phyloP scores from a whole-genome alignment of 1,284 basidiomycete genomes.

The Mycosarcoma mackinlayi region DNA sequence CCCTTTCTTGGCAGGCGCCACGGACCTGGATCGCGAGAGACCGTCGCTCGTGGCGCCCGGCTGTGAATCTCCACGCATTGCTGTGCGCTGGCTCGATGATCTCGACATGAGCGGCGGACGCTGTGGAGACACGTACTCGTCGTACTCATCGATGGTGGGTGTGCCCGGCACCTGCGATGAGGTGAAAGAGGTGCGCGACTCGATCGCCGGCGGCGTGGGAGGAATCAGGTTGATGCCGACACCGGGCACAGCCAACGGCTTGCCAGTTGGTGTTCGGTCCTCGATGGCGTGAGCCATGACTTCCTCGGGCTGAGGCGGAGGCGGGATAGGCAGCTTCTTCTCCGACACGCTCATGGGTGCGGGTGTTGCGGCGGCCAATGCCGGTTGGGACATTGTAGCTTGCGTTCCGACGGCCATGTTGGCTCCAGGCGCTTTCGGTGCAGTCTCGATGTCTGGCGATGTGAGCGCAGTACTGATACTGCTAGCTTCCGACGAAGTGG shows the following conservation, averaged over 20 bases:
- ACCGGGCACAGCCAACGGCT: slow-evolving; percentile 18
- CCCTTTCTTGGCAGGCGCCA: slow-evolving; percentile 32
- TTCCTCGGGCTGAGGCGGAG: slow-evolving; percentile 37
- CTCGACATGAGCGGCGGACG: slow-evolving; percentile 40
- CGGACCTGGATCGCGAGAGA: slow-evolving; percentile 37
- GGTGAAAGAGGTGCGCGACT: slow-evolving; percentile 38
- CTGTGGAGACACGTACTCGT: slow-evolving; percentile 18
- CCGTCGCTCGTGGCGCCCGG: slow-evolving; percentile 5
- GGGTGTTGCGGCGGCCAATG: slow-evolving; percentile 5
- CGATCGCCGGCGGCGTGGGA: slow-evolving; percentile 60
- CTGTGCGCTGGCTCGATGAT: slow-evolving; percentile 47
- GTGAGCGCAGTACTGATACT: slow-evolving; percentile 51
- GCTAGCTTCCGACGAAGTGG: slow-evolving; percentile 47
- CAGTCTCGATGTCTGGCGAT: slow-evolving; percentile 30
- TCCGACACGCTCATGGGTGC: slow-evolving; percentile 10
- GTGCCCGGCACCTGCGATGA: slow-evolving; percentile 37
- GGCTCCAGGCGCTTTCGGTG: not conserved
- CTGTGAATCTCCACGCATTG: slow-evolving; percentile 16
- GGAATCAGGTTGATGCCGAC: slow-evolving; percentile 63
- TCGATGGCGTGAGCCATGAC: slow-evolving; percentile 27
- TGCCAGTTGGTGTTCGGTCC: slow-evolving; percentile 47
- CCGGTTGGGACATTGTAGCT: slow-evolving; percentile 1
- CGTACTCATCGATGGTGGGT: slow-evolving; percentile 32
- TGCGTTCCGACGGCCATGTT: slow-evolving; percentile 7
- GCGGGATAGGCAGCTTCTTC: slow-evolving; percentile 57